Base-by-base conservation (phyloP, 345 rosid species). In the Citrus mangshanensis region DNA sequence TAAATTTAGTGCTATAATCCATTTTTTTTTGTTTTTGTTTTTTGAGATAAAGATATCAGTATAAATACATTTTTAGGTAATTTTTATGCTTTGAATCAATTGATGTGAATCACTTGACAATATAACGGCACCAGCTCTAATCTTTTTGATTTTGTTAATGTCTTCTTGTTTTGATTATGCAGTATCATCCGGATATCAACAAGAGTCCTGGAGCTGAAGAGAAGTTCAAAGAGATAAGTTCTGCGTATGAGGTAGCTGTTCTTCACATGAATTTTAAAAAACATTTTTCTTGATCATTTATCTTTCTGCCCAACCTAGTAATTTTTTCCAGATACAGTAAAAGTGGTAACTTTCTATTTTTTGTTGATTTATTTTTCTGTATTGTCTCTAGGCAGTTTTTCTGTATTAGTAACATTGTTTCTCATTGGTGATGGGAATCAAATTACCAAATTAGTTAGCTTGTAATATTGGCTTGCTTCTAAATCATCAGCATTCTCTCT, bases 111-210 rank as follows among this genome's bases (percentile, higher is more conserved):
- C 58, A 18, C 58, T 18, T 18, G 58, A 18, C 7, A 54, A 54
- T 54, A 1, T 54, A 54, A 19, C 6, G 58, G 58, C 7, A 4
- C 22, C 22, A 5, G 7, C 22, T 54, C 22, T 18, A 19, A 54
- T 54, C 7, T 4, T 54, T 54, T 54, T 54, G 0, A 18, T 54
- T 54, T 21, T 18, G 22, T 16, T 54, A 79, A 75, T 78, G 21
- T 77, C 37, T 69, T 55, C 68, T 73, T 68, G 55, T 61, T 82
- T 86, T 82, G 46, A 76, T 54, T 54, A 4, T 19, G 82, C 90
- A 95, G 97, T 93, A 91, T 83, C 99, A 93, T 84, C 99, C 98
- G 0, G 99, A 95, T 82, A 78, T 91, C 87, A 95, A 87, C 82
- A 95, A 85, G 85, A 85, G 80, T 70, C 88, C 96, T 64, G 98